A percentile compares a stretch with the other conserved stretches of the same genome.
Conservation (phyloP, 306 rosid genomes). For the Pueraria montana region DNA sequence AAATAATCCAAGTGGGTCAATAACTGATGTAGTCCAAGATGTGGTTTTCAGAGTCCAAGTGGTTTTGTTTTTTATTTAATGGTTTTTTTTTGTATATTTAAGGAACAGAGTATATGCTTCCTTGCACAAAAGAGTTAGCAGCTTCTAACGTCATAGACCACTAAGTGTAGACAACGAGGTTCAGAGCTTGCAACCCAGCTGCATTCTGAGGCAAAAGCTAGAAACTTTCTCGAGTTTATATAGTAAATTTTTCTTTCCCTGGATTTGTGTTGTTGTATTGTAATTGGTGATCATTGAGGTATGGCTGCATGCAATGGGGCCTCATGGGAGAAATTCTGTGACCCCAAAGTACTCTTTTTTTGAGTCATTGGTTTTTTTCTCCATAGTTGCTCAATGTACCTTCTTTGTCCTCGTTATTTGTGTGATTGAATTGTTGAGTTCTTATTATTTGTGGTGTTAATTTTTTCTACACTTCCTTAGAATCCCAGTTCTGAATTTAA, state of each 20-base stretch:
- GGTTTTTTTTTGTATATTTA: background rate
- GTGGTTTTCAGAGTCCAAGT: background rate
- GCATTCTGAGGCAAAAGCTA: constrained; percentile 13
- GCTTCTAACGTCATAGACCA: background rate
- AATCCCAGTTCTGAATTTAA: constrained; percentile 13
- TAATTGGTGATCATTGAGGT: constrained; percentile 14
- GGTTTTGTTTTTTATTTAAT: background rate
- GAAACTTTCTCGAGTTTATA: constrained; percentile 5
- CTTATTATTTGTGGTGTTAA: constrained; percentile 11
- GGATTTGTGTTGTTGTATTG: background rate
- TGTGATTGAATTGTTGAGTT: constrained; percentile 26
- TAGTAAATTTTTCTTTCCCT: background rate
- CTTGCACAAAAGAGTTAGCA: background rate
- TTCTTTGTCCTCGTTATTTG: background rate
- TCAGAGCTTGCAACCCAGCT: constrained; percentile 4
- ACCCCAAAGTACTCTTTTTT: background rate
- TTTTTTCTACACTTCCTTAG: background rate
- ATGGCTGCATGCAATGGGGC: constrained; percentile 4
- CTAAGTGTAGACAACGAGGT: background rate
- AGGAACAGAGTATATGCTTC: background rate
- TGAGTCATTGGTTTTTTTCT: background rate
- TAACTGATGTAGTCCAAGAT: background rate
- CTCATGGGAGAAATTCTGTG: constrained; percentile 7
- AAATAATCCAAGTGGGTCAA: background rate
- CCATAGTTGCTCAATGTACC: constrained; percentile 1